phyloP scores from a whole-genome alignment of 495 filamentous ascomycete genomes.

The Xylaria bambusicola region DNA sequence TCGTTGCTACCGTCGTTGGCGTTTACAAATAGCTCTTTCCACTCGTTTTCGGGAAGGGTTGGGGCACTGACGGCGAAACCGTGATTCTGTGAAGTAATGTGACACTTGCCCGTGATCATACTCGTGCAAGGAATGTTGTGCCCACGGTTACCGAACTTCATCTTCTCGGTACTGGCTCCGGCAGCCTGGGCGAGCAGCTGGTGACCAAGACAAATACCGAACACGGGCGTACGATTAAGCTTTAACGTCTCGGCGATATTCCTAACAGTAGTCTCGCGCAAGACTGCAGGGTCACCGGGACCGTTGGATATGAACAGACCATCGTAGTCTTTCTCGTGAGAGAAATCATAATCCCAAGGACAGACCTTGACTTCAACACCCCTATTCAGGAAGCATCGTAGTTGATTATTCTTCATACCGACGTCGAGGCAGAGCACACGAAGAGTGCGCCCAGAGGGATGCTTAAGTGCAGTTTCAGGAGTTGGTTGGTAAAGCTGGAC shows the following conservation, averaged over 20 bases:
- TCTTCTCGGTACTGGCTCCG: slow-evolving; percentile 85
- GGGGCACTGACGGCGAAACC: slow-evolving; percentile 87
- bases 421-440: slow-evolving; percentile 93
- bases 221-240: slow-evolving; percentile 80
- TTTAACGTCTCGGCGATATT: slow-evolving; percentile 72
- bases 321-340: slow-evolving; percentile 76
- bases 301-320: slow-evolving; percentile 98
- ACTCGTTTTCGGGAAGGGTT: slow-evolving; percentile 67
- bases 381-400: slow-evolving; percentile 84
- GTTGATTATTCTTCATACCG: slow-evolving; percentile 95
- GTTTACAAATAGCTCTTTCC: slow-evolving; percentile 94
- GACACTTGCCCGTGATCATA: slow-evolving; percentile 88
- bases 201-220: slow-evolving; percentile 96
- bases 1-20: slow-evolving; percentile 98
- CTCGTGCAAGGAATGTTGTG: slow-evolving; percentile 99
- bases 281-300: slow-evolving; percentile 88
- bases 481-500: slow-evolving; percentile 79
- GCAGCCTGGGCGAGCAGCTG: slow-evolving; percentile 90
- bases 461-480: slow-evolving; percentile 63
- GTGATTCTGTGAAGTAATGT: slow-evolving; percentile 98
- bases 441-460: slow-evolving; percentile 81
- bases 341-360: slow-evolving; percentile 94
- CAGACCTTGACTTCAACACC: slow-evolving; percentile 95
- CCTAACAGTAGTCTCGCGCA: slow-evolving; percentile 67
- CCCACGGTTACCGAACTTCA: slow-evolving; percentile 98